Percentiles rank a stretch among this genome's conserved stretches.
Evolutionary conservation across 1,284 basidiomycete species (phyloP).

Genomic region (Tetrapyrgos nigripes): DNA sequence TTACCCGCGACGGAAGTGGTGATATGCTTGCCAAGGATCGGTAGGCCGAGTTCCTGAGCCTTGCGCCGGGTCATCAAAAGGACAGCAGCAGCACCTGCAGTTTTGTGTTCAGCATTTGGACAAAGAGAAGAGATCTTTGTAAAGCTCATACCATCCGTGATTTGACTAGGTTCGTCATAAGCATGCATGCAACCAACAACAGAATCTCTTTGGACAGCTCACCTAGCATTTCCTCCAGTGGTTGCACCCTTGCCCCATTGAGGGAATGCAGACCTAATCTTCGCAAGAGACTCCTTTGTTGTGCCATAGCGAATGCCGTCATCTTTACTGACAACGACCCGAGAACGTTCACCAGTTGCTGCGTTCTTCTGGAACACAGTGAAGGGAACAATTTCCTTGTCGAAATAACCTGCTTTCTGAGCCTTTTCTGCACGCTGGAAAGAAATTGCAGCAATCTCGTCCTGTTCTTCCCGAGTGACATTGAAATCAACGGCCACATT

Average conservation of each 20-base stretch:
- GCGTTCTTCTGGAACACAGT: slow-evolving; percentile 65
- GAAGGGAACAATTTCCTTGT: slow-evolving; percentile 84
- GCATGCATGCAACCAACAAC: slow-evolving; percentile 29
- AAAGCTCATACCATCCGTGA: slow-evolving; percentile 86
- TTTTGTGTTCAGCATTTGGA: too few relatives aligned
- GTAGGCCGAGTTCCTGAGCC: slow-evolving; percentile 80
- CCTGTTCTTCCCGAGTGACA: slow-evolving; percentile 85
- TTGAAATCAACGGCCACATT: slow-evolving; percentile 83
- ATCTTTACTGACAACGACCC: slow-evolving; percentile 71
- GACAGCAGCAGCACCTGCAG: slow-evolving; percentile 87
- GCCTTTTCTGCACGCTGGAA: slow-evolving; percentile 80
- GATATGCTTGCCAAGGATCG: slow-evolving; percentile 81
- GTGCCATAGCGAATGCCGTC: slow-evolving; percentile 86
- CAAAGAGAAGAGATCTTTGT: too few relatives aligned
- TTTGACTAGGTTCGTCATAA: slow-evolving; percentile 66
- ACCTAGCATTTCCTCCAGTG: slow-evolving; percentile 85
- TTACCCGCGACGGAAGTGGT: slow-evolving; percentile 75
- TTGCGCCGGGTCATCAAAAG: slow-evolving; percentile 87
- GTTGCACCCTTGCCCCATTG: slow-evolving; percentile 84
- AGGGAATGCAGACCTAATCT: slow-evolving; percentile 84
- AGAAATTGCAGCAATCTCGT: slow-evolving; percentile 81
- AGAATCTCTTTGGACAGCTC: neutral
- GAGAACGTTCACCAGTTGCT: slow-evolving; percentile 57
- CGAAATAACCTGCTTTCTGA: slow-evolving; percentile 72
- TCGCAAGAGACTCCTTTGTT: slow-evolving; percentile 71